Conservation (phyloP, 2,329 filamentous ascomycete genomes). For the Claviceps sp. region DNA sequence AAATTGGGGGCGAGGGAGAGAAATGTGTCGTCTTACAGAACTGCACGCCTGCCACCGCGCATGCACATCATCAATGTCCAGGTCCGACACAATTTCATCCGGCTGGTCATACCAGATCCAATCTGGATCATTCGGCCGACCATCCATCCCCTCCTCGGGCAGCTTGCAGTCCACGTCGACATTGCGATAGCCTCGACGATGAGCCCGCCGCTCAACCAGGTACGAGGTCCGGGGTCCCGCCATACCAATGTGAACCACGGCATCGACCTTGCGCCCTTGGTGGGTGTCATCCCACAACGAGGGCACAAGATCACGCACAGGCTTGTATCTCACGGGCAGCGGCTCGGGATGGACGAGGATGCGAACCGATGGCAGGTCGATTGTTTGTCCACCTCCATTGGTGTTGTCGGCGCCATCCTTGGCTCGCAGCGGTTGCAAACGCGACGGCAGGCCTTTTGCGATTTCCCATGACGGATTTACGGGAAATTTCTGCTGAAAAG, state of each 20-base stretch:
- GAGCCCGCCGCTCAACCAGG: constrained; percentile 55
- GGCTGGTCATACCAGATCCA: constrained; percentile 44
- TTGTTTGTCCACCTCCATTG: constrained; percentile 14
- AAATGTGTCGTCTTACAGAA: constrained; percentile 25
- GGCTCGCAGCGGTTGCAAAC: constrained; percentile 39
- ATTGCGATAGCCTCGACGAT: constrained; percentile 58
- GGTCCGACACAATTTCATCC: constrained; percentile 39
- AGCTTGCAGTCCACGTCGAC: constrained; percentile 55
- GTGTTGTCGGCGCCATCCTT: constrained; percentile 22
- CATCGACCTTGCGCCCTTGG: constrained; percentile 38
- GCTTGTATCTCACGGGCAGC: constrained; percentile 57
- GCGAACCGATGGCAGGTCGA: constrained; percentile 34
- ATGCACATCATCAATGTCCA: constrained; percentile 45
- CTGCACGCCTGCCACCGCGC: constrained; percentile 38
- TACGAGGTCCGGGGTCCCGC: constrained; percentile 52
- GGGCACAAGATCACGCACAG: constrained; percentile 51
- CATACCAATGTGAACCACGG: constrained; percentile 70
- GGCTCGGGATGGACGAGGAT: constrained; percentile 53
- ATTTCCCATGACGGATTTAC: constrained; percentile 77
- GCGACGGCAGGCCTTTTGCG: constrained; percentile 50
- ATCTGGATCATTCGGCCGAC: constrained; percentile 25
- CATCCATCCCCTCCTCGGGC: constrained; percentile 38
- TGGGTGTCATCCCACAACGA: constrained; percentile 36
- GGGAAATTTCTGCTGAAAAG: constrained; percentile 59
- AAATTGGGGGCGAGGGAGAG: neutral